Evolutionary conservation across 2,329 filamentous ascomycete genomes (phyloP), one percentile per base, ranked within the genome.

Genomic region (Colletotrichum paranaense): DNA sequence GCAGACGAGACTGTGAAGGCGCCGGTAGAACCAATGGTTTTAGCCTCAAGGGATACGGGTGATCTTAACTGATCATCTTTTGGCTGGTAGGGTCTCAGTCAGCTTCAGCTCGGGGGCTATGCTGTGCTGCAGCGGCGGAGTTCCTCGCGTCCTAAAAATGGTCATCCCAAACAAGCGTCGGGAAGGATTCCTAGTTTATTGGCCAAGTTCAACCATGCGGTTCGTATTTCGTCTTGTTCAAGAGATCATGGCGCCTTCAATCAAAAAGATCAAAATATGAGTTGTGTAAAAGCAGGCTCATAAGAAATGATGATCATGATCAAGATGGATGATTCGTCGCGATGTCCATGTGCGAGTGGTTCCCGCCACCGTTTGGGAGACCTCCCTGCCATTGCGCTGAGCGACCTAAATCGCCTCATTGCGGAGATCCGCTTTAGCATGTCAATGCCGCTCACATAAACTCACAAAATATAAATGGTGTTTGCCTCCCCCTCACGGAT

Each of bases 101-200:
- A 19, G 7, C 42, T 22, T 30, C 60, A 22, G 7, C 42, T 22
- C 14, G 28, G 55, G 22, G 42, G n/a, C 30, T 53, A 19, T 32
- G n/a, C 16, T 14, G 19, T 12, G 4, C 26, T 32, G 19, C 56
- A 4, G n/a, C 30, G 3, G 5, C 30, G 57, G 46, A 22, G 46
- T 35, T 53, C 67, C 42, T 49, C 42, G 42, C 38, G 30, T 70
- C 53, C 67, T 58, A 55, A 46, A 55, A 60, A 59, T 66, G 62
- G 16, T 12, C 4, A 26, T 46, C 8, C 28, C 1, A 11, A n/a
- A 22, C 24, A 63, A 63, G 60, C 28, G n/a, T n/a, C 14, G 42
- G 22, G 55, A 19, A 57, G 46, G 28, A 26, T 35, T 53, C 60
- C 19, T 30, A 26, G 5, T n/a, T 12, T 12, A 24, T 22, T 12